Evolutionary conservation across 2,329 filamentous ascomycete species (phyloP), one percentile per base, ranked within the genome.

Genomic region (Helminthosporium solani): DNA sequence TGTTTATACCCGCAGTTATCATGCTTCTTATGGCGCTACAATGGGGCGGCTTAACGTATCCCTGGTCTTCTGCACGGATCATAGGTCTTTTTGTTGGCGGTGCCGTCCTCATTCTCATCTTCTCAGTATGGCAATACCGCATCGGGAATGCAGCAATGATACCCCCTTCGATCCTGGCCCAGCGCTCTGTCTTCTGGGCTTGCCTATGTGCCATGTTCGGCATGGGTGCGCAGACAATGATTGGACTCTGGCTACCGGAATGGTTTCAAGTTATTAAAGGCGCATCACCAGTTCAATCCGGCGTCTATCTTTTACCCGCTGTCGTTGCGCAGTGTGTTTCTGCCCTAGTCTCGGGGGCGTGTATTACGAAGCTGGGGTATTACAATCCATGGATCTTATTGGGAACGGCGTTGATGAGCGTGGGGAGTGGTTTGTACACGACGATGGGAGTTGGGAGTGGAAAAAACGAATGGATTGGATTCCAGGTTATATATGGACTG

Each of bases 21-120:
- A 75, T 70, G 57, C 66, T 75, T 19, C 53, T 78, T 8, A 64
- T 78, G 7, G 74, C 73, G 0, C 61, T 80, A 7, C 74, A 79
- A 52, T 78, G 71, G 67, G 76, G 74, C 2, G 68, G 67, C 4
- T 43, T 62, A 1, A 58, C 60, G 7, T 61, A 69, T 39, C 33
- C 62, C 1, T 84, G 80, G 80, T 56, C 67, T 38, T 70, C 66
- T 2, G 70, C 66, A 0, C 58, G 67, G 0, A 70, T 72, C 19
- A 79, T 83, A 35, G 70, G 67, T 0, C 61, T 77, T 2, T 80
- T 77, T 58, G 68, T 75, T 12, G 52, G 73, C 11, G 76, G 68
- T 1, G 63, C 76, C 0, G 47, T 74, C 0, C 60, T 74, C 23
- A 60, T 77, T 27, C 44, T 65, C 2, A 78, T 79, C 46, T 56